These are phyloP conservation scores for Mercurialis annua DNA, from an alignment of 345 rosid species.

Conservation along the genomic window DNA sequence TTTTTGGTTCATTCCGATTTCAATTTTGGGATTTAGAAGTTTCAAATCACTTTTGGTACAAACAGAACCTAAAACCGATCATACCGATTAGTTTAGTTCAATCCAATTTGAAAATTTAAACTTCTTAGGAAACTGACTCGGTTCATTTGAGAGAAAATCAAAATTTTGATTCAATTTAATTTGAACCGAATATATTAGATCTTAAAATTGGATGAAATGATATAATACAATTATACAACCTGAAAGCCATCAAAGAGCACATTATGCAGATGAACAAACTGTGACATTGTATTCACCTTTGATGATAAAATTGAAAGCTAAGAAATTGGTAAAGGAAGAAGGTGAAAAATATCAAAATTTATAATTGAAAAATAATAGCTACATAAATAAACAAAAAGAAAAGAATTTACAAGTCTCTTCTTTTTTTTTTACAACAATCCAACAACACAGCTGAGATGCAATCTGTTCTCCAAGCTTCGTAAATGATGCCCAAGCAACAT, in stretches of 20 bases:
- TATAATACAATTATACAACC: too few relatives aligned
- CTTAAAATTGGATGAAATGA: too few relatives aligned
- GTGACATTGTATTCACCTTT: constrained; percentile 1
- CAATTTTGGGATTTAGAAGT: too few relatives aligned
- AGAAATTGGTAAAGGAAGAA: neutral
- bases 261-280: neutral
- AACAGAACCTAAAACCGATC: too few relatives aligned
- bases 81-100: too few relatives aligned
- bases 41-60: too few relatives aligned
- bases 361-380: neutral
- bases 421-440: constrained; percentile 65
- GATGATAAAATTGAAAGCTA: neutral
- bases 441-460: constrained; percentile 82
- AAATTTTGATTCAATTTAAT: too few relatives aligned
- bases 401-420: constrained; percentile 48
- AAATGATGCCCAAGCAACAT: constrained; percentile 93
- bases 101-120: too few relatives aligned
- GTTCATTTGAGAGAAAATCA: too few relatives aligned
- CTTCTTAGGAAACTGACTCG: too few relatives aligned
- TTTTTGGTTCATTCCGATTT: too few relatives aligned
- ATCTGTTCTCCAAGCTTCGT: constrained; percentile 90
- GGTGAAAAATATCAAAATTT: neutral
- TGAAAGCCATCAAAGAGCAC: neutral
- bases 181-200: too few relatives aligned
- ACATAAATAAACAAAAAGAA: constrained; percentile 14